Percentiles rank a stretch among this genome's conserved stretches.
Conservation (phyloP, 2,329 filamentous ascomycete species). For the Escovopsis sp. region DNA sequence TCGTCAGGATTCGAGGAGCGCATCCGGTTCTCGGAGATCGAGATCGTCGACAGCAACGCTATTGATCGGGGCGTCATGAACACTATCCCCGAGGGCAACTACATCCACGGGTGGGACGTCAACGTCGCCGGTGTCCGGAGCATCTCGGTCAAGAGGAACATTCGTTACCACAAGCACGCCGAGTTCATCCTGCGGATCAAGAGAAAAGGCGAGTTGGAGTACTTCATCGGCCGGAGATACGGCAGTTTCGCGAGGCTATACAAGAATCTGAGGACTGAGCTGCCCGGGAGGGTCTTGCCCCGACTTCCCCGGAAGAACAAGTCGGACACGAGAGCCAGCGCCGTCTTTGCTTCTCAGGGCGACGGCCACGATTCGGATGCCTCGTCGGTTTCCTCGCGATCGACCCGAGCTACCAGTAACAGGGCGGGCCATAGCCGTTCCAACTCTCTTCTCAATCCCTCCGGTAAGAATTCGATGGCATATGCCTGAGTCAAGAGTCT, state of each 20-base stretch:
- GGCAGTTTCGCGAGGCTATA: conserved; percentile 74
- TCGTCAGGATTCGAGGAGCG: conserved; percentile 95
- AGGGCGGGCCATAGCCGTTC: conserved; percentile 7
- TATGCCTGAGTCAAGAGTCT: background rate
- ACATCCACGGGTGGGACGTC: conserved; percentile 91
- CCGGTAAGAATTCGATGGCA: conserved; percentile 5
- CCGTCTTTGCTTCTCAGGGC: conserved; percentile 36
- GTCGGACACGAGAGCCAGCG: conserved; percentile 50
- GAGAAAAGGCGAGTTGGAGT: conserved; percentile 55
- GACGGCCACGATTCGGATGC: conserved; percentile 55
- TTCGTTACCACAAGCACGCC: conserved; percentile 82
- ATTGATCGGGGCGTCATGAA: conserved; percentile 81
- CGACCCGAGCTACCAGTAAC: conserved; percentile 44
- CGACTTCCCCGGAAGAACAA: conserved; percentile 88
- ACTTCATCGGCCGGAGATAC: conserved; percentile 73
- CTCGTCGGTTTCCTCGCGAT: conserved; percentile 67
- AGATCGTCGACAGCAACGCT: conserved; percentile 85
- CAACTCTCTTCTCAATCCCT: conserved; percentile 15
- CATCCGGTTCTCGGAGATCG: conserved; percentile 91
- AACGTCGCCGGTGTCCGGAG: conserved; percentile 85
- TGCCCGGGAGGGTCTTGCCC: conserved; percentile 81
- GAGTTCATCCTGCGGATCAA: conserved; percentile 86
- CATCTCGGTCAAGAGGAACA: conserved; percentile 66
- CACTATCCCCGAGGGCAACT: conserved; percentile 79
- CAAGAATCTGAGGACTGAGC: conserved; percentile 63